phyloP scores from a whole-genome alignment of 768 basidiomycete species.

The Porphyrellus cyaneotinctus region DNA sequence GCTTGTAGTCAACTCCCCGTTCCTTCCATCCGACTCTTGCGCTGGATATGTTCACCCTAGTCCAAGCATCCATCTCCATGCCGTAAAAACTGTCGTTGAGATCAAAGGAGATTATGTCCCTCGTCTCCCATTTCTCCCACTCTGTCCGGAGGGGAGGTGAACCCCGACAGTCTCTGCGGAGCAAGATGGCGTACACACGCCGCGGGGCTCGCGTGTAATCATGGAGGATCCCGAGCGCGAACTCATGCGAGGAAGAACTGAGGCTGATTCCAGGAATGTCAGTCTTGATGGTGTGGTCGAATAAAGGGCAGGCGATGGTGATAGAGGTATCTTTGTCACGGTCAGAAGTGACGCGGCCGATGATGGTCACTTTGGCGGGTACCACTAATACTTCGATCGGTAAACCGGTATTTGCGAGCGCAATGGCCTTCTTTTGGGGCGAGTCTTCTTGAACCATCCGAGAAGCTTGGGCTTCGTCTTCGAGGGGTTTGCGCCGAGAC shows the following conservation, averaged over 20 bases:
- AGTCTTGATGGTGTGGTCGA: neutral
- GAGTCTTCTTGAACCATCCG: neutral
- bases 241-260: neutral
- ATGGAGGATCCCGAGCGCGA: neutral
- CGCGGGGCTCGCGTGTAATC: neutral
- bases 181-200: neutral
- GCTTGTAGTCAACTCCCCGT: neutral
- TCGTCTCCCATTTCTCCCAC: neutral
- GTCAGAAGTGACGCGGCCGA: no score
- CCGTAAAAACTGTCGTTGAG: neutral
- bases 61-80: neutral
- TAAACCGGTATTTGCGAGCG: neutral
- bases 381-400: neutral
- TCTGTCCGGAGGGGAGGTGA: neutral
- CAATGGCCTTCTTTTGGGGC: neutral
- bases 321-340: no score
- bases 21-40: neutral
- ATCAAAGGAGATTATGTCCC: neutral
- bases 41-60: neutral
- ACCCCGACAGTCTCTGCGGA: neutral
- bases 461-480: neutral
- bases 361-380: neutral
- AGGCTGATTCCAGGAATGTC: neutral
- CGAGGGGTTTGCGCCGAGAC: neutral
- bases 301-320: neutral